Base-by-base conservation (phyloP, 2,329 filamentous ascomycete species). In the Endocalyx cinctus region DNA sequence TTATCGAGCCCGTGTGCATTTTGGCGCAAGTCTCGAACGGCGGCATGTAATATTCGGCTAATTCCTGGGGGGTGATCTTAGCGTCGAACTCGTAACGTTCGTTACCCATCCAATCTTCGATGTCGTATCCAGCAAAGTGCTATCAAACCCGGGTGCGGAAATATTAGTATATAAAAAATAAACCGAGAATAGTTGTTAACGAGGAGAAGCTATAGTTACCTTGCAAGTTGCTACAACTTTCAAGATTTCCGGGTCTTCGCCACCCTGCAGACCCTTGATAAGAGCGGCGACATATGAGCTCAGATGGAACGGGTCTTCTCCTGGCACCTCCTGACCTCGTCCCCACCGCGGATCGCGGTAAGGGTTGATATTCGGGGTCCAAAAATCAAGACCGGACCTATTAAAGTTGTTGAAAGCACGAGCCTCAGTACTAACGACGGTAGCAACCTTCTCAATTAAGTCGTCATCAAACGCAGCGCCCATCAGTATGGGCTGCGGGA, bases 41-140 rank as follows among this genome's bases (percentile, higher is more conserved):
- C 2, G 74, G 78, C 38, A 81, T 66, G 47, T 80, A 84, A 57
- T 83, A 85, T 46, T 84, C 80, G 0, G 70, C 66, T 6, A 85
- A 57, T 38, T 85, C 81, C 43, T 83, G 79, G 12, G 65, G 58
- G 12, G 63, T 64, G 39, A 81, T 70, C 10, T 66, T 55, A 8
- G 77, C 69, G 48, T 82, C 66, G 40, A 75, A 80, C 18, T 66
- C 66, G 49, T 70, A 65, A 5, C 71, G 62, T 13, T 60, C 56
- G 22, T 63, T 56, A 11, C 57, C 55, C 8, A 51, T 40, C 57
- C 67, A 70, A 29, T 54, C 47, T 47, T 78, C 74, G 5, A 75
- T 52, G 49, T 79, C 74, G 43, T 79, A 77, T 0, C 63, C 74
- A 0, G 67, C 70, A 37, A 63, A 78, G 47, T 79, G 74, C 52